phyloP scores from a whole-genome alignment of 1,284 basidiomycete species.

The Mycosarcoma mackinlayi region DNA sequence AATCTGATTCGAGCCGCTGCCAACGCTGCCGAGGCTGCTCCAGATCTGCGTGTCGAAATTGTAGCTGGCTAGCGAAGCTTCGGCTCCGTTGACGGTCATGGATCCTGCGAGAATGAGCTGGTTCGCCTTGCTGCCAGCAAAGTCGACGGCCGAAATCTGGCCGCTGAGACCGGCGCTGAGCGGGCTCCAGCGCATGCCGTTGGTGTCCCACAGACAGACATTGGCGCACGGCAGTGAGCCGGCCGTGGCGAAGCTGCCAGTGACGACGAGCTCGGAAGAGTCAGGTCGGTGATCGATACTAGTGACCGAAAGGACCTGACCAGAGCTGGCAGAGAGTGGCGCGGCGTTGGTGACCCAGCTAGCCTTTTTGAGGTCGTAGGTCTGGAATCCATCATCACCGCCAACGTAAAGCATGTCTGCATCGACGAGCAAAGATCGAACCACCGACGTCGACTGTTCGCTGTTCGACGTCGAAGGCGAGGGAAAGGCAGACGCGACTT shows the following conservation, averaged over 20 bases:
- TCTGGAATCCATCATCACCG: slow-evolving; percentile 60
- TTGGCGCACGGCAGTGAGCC: slow-evolving; percentile 81
- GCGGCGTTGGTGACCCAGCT: slow-evolving; percentile 54
- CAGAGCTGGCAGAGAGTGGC: slow-evolving; percentile 35
- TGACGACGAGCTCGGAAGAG: slow-evolving; percentile 79
- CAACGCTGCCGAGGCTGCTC: slow-evolving; percentile 77
- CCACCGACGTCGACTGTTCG: slow-evolving; percentile 71
- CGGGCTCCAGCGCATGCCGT: slow-evolving; percentile 79
- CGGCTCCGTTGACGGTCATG: slow-evolving; percentile 75
- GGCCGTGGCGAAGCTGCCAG: slow-evolving; percentile 84
- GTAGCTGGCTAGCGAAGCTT: slow-evolving; percentile 79
- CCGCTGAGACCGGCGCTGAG: slow-evolving; percentile 86
- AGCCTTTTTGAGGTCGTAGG: slow-evolving; percentile 52
- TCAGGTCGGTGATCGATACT: slow-evolving; percentile 78
- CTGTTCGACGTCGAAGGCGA: slow-evolving; percentile 25
- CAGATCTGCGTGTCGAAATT: slow-evolving; percentile 75
- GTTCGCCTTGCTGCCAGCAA: slow-evolving; percentile 71
- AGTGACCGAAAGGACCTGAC: slow-evolving; percentile 75
- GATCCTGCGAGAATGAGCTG: slow-evolving; percentile 73
- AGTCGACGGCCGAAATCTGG: slow-evolving; percentile 80
- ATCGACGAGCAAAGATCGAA: slow-evolving; percentile 70
- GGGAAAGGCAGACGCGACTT: slow-evolving; percentile 73
- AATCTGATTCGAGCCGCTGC: slow-evolving; percentile 73
- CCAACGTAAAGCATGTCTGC: slow-evolving; percentile 58
- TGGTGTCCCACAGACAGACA: slow-evolving; percentile 81